Evolutionary conservation across 108 stramenopile genomes (phyloP).

Genomic region (Parmales sp.): DNA sequence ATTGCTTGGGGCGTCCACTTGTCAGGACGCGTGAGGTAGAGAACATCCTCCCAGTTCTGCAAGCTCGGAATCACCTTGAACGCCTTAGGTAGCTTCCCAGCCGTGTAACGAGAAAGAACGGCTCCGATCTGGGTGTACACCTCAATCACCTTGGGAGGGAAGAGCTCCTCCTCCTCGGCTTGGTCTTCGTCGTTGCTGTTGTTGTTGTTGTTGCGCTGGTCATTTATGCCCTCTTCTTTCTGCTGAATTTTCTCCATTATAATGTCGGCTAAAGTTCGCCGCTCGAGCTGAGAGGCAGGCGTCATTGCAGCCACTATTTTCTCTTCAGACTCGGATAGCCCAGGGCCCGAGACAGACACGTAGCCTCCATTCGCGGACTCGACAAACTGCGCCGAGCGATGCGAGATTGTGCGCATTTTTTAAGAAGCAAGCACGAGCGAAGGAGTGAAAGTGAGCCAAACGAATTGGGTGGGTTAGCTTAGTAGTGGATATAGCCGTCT

Average conservation of each 20-base stretch:
- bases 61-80: slow-evolving; percentile 98
- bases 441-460: too few relatives aligned
- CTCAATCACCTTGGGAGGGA: slow-evolving; percentile 86
- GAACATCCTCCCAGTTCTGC: slow-evolving; percentile 92
- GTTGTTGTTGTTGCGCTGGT: slow-evolving; percentile 22
- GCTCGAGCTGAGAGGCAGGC: neutral
- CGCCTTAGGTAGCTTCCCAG: slow-evolving; percentile 97
- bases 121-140: slow-evolving; percentile 90
- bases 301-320: neutral
- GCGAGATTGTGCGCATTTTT: neutral
- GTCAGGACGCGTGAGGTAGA: slow-evolving; percentile 93
- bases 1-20: slow-evolving; percentile 92
- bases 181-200: slow-evolving; percentile 29
- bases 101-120: slow-evolving; percentile 80
- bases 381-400: neutral
- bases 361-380: neutral
- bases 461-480: too few relatives aligned
- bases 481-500: too few relatives aligned
- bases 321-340: neutral
- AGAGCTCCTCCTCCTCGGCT: slow-evolving; percentile 19
- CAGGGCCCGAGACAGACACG: neutral
- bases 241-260: slow-evolving; percentile 95
- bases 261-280: slow-evolving; percentile 84
- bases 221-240: slow-evolving; percentile 58
- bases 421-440: neutral